These are phyloP conservation scores for Cyanidioschyzon merolae DNA, from an alignment of 23 red algal species.

Conservation along the genomic window DNA sequence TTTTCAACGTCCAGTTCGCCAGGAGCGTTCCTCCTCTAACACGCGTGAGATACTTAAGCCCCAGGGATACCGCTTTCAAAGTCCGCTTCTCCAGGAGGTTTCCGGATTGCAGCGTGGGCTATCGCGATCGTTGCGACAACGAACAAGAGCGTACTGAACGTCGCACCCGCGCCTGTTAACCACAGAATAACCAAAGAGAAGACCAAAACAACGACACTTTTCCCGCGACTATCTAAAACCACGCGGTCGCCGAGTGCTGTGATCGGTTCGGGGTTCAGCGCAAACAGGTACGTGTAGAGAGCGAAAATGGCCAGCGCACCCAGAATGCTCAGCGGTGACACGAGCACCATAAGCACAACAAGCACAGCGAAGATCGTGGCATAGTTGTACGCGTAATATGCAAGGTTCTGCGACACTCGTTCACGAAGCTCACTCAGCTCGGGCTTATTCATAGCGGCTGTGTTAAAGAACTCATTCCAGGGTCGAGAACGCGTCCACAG, in stretches of 20 bases:
- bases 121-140: slow-evolving; percentile 63
- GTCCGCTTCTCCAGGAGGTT: slow-evolving; percentile 71
- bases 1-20: slow-evolving; percentile 1
- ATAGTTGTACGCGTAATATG: slow-evolving; percentile 89
- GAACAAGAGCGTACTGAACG: slow-evolving; percentile 73
- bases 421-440: slow-evolving; percentile 73
- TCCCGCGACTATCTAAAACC: slow-evolving; percentile 61
- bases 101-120: slow-evolving; percentile 83
- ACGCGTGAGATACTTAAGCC: background rate
- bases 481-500: slow-evolving; percentile 74
- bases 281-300: slow-evolving; percentile 84
- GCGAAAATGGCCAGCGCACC: slow-evolving; percentile 67
- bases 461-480: slow-evolving; percentile 89
- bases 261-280: slow-evolving; percentile 69
- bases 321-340: slow-evolving; percentile 67
- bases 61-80: slow-evolving; percentile 72
- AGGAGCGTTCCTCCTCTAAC: no score
- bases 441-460: slow-evolving; percentile 68
- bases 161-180: slow-evolving; percentile 90
- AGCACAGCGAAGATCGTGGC: slow-evolving; percentile 68
- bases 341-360: slow-evolving; percentile 62
- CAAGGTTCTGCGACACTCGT: slow-evolving; percentile 61
- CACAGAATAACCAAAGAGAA: slow-evolving; percentile 63
- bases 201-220: slow-evolving; percentile 54
- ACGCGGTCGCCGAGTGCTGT: slow-evolving; percentile 31